Base-by-base conservation (phyloP, 257 asterid genomes). In the Perilla frutescens region DNA sequence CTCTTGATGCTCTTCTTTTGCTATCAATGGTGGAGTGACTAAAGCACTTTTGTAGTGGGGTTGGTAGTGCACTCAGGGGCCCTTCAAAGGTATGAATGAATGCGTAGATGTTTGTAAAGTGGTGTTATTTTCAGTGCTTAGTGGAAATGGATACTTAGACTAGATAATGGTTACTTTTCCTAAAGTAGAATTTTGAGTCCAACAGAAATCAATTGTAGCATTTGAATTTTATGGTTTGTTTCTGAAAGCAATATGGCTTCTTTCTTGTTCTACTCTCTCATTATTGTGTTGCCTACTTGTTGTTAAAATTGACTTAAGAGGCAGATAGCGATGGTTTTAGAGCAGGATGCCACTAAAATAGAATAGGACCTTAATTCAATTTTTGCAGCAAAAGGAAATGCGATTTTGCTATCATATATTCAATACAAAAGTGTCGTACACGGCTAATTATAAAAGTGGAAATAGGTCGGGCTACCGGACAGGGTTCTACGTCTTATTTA, bases 21-120 rank as follows among this genome's bases (percentile, higher is more conserved):
- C 60, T 64, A 63, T 67, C 76, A 81, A 70, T 81, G 87, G 96
- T 86, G 91, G 90, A 79, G 83, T 87, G 92, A 82, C 73, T 76
- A 62, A 83, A 83, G 88, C 89, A 77, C 89, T 83, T 89, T 61
- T 73, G n/a, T 80, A 80, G 91, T 84, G 89, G 91, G 82, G 80
- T 82, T 74, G 73, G 71, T 76, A 75, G 89, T 88, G 96, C 91
- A 76, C 32, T 79, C 70, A 63, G 86, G 92, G 93, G 54, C 88
- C 95, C 87, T 79, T 70, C 39, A 48, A 37, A 34, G 72, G 74
- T 49, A 51, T 56, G 77, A 79, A 51, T 56, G 77, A 79, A 66
- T 71, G 83, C 63, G 80, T 81, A 56, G 5, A 67, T 79, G 32
- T 53, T 65, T 49, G 56, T 37, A 53, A 79, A 66, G 66, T 79